Evolutionary conservation across 1,284 basidiomycete genomes (phyloP).

Genomic region (Erythrobasidium hasegawianum): DNA sequence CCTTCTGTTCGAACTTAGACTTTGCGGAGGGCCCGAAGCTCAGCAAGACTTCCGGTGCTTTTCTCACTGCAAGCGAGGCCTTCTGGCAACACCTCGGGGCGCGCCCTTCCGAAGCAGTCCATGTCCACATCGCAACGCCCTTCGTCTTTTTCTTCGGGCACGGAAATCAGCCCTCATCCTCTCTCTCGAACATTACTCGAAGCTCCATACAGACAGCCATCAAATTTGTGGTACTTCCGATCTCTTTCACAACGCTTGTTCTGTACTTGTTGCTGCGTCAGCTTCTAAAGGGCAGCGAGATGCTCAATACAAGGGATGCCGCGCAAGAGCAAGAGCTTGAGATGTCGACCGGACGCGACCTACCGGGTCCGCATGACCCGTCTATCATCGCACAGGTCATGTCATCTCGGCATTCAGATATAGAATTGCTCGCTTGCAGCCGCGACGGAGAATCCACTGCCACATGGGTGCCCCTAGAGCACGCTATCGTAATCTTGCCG

Average conservation of each 20-base stretch:
- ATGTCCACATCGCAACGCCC: conserved; percentile 74
- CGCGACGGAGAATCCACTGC: conserved; percentile 59
- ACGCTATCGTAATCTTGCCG: conserved; percentile 54
- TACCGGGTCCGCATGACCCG: neutral
- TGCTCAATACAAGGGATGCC: conserved; percentile 69
- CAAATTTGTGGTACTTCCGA: conserved; percentile 80
- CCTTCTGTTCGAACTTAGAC: conserved; percentile 42
- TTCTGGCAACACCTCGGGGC: conserved; percentile 82
- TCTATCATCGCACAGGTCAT: neutral
- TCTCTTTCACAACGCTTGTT: conserved; percentile 67
- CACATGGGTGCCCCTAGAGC: conserved; percentile 69
- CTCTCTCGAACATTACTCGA: conserved; percentile 53
- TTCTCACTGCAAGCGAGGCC: conserved; percentile 45
- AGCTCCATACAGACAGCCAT: conserved; percentile 62
- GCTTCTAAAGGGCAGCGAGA: conserved; percentile 83
- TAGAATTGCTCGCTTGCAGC: conserved; percentile 70
- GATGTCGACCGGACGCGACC: neutral
- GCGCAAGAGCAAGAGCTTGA: neutral
- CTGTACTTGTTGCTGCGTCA: conserved; percentile 81
- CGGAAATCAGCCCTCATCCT: conserved; percentile 43
- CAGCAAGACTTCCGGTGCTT: conserved; percentile 40
- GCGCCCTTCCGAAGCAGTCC: conserved; percentile 62
- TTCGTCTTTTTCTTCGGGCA: conserved; percentile 66
- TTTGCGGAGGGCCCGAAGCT: conserved; percentile 10
- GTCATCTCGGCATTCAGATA: conserved; percentile 58